Conservation (phyloP, 2,329 filamentous ascomycete genomes). For the Colletotrichum musicola region DNA sequence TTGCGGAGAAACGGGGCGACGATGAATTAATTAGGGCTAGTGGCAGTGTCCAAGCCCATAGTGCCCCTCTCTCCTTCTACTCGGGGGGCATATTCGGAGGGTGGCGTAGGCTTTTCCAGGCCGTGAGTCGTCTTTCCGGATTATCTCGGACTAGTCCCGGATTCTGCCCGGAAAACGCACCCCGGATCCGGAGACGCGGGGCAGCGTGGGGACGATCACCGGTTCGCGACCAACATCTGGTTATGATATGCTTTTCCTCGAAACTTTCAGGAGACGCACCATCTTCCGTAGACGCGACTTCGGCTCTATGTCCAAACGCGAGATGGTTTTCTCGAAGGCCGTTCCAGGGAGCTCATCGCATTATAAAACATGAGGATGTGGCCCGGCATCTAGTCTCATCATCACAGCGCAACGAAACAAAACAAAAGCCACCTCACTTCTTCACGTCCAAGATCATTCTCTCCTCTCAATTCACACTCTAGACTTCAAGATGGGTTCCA, state of each 20-base stretch:
- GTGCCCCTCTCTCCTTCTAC: neutral
- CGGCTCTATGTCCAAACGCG: constrained; percentile 21
- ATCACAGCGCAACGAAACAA: neutral
- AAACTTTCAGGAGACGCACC: neutral
- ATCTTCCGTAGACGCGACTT: constrained; percentile 14
- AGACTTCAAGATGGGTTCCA: constrained; percentile 41
- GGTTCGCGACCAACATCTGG: neutral
- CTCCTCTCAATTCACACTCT: too few species aligned
- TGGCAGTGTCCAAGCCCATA: neutral
- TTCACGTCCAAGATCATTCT: neutral
- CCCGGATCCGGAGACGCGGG: neutral
- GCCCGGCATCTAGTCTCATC: neutral
- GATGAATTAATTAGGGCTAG: neutral
- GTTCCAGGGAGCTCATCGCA: neutral
- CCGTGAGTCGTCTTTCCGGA: constrained; percentile 11
- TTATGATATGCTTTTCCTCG: neutral
- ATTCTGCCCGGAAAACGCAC: constrained; percentile 14
- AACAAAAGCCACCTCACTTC: neutral
- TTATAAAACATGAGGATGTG: constrained; percentile 23
- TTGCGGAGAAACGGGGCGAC: constrained; percentile 1
- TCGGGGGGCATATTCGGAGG: neutral
- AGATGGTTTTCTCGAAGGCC: neutral
- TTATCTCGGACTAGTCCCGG: constrained; percentile 17
- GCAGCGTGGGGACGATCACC: neutral
- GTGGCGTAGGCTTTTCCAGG: neutral